Percentiles rank a stretch among this genome's conserved stretches.
phyloP scores from a whole-genome alignment of 177 flowering plant genomes.

The Vitis hybrid region DNA sequence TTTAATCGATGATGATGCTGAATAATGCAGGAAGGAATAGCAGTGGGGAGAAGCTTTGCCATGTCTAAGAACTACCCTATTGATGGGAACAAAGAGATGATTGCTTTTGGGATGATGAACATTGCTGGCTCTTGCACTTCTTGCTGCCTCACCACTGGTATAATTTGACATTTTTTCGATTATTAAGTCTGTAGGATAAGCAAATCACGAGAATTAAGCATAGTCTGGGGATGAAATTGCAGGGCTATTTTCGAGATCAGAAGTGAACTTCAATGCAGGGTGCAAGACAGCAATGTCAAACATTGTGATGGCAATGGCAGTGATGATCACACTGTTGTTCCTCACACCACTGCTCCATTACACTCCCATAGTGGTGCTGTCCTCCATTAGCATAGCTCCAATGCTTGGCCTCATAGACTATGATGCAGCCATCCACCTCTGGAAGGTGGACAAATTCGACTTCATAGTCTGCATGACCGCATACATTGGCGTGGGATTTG shows the following conservation, averaged over 20 bases:
- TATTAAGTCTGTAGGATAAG: too few relatives aligned
- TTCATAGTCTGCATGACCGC: conserved; percentile 72
- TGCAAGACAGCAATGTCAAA: conserved; percentile 77
- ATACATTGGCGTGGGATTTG: conserved; percentile 72
- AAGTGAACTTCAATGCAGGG: conserved; percentile 79
- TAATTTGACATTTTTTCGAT: not conserved
- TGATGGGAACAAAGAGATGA: conserved; percentile 99
- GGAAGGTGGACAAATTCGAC: conserved; percentile 76
- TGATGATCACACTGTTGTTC: conserved; percentile 59
- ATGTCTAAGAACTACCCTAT: conserved; percentile 90
- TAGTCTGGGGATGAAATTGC: not conserved
- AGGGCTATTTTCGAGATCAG: conserved; percentile 78
- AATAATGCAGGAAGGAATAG: conserved; percentile 83
- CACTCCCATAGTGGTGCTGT: conserved; percentile 69
- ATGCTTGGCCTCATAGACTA: conserved; percentile 81
- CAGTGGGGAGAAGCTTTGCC: conserved; percentile 95
- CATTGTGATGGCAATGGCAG: conserved; percentile 72
- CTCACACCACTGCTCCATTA: conserved; percentile 65
- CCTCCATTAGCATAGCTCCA: conserved; percentile 66
- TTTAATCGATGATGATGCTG: too few relatives aligned
- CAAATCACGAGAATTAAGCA: too few relatives aligned
- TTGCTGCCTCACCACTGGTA: conserved; percentile 93
- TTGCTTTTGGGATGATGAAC: conserved; percentile 95
- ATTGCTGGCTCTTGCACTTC: conserved; percentile 87
- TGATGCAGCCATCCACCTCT: conserved; percentile 71